These are phyloP conservation scores for Hibiscus syriacus DNA, from an alignment of 345 rosid genomes.

Conservation along the genomic window DNA sequence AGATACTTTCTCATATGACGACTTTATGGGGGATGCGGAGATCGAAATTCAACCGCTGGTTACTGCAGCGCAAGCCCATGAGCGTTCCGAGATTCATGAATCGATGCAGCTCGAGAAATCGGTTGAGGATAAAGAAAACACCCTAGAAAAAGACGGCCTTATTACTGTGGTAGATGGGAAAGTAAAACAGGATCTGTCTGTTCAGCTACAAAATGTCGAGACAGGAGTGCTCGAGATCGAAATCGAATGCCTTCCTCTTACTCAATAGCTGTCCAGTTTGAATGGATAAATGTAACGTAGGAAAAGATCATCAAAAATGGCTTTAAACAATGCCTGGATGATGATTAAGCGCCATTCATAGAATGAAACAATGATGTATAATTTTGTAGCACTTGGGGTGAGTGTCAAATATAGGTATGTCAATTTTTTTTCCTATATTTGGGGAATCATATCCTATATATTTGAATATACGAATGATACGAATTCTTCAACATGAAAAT, in stretches of 20 bases:
- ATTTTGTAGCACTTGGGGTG: too few relatives aligned
- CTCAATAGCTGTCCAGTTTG: conserved; percentile 37
- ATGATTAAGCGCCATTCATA: neutral
- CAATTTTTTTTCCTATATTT: neutral
- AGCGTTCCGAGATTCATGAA: conserved; percentile 43
- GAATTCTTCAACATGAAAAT: neutral
- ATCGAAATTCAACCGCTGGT: conserved; percentile 93
- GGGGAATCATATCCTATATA: neutral
- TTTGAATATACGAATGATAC: neutral
- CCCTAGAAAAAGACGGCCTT: conserved; percentile 64
- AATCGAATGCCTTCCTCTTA: conserved; percentile 89
- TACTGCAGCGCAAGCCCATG: conserved; percentile 67
- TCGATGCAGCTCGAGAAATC: conserved; percentile 68
- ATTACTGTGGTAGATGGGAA: conserved; percentile 59
- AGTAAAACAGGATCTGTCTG: conserved; percentile 70
- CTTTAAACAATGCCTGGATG: neutral
- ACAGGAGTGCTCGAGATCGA: conserved; percentile 81
- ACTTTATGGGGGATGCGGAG: conserved; percentile 98
- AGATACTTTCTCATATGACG: conserved; percentile 77
- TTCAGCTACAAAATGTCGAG: conserved; percentile 82
- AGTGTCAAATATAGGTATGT: too few relatives aligned
- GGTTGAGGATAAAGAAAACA: conserved; percentile 69
- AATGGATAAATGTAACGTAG: conserved; percentile 3
- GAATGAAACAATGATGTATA: neutral
- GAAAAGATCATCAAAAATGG: neutral